These are phyloP conservation scores for Fusarium papillatum DNA, from an alignment of 2,329 filamentous ascomycete species.

Conservation along the genomic window DNA sequence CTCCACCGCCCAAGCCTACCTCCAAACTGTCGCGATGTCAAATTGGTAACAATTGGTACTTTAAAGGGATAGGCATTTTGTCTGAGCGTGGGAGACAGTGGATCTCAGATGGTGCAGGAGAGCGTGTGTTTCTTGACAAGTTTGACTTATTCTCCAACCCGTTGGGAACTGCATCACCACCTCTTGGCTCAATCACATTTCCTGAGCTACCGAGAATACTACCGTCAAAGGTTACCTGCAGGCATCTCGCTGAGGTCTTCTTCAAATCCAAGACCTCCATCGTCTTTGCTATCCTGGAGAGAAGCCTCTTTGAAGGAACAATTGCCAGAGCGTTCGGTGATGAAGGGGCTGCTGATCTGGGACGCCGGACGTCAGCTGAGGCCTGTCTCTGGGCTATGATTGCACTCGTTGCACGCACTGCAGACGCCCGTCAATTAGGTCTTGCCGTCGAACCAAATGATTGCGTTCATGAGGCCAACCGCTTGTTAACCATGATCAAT, in stretches of 20 bases:
- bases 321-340: constrained; percentile 16
- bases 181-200: neutral
- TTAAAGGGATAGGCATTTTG: constrained; percentile 33
- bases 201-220: constrained; percentile 18
- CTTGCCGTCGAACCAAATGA: constrained; percentile 5
- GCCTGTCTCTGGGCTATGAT: constrained; percentile 27
- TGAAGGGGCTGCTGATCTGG: neutral
- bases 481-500: constrained; percentile 10
- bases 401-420: constrained; percentile 17
- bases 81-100: constrained; percentile 30
- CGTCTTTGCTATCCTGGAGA: constrained; percentile 24
- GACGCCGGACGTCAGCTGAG: constrained; percentile 3
- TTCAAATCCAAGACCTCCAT: constrained; percentile 29
- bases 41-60: constrained; percentile 35
- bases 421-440: constrained; percentile 3
- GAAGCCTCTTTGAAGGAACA: constrained; percentile 20
- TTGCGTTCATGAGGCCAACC: constrained; percentile 14
- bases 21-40: constrained; percentile 27
- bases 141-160: constrained; percentile 30
- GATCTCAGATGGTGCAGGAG: constrained; percentile 35
- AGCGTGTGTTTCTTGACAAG: constrained; percentile 33
- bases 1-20: neutral
- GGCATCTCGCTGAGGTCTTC: constrained; percentile 17
- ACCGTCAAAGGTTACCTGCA: neutral
- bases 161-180: constrained; percentile 3